These are phyloP conservation scores for Acanthamoeba sp. DNA, from an alignment of 208 protist species.

Conservation along the genomic window DNA sequence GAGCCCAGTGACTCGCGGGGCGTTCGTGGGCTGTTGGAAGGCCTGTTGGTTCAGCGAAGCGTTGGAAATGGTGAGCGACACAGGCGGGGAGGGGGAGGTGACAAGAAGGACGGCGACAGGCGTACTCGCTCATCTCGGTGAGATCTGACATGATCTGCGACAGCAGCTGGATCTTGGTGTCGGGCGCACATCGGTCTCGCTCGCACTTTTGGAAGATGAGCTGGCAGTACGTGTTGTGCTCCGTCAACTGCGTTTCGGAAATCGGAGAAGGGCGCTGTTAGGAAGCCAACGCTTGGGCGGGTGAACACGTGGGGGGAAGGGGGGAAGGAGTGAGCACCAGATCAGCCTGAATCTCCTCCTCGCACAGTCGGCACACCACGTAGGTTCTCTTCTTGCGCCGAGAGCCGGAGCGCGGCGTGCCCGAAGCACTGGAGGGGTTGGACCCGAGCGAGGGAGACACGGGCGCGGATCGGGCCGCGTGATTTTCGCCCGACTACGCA, in stretches of 20 bases:
- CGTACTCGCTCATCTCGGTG: conserved; percentile 46
- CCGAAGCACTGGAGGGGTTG: background rate
- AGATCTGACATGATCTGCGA: conserved; percentile 59
- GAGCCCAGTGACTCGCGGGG: background rate
- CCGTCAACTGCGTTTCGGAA: background rate
- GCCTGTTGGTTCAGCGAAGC: background rate
- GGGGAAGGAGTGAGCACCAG: background rate
- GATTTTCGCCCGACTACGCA: background rate
- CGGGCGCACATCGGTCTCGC: conserved; percentile 1
- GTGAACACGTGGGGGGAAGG: background rate
- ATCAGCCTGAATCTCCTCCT: conserved; percentile 64
- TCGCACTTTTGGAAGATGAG: conserved; percentile 74
- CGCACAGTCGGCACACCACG: conserved; percentile 70
- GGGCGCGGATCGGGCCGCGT: background rate
- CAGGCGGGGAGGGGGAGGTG: background rate
- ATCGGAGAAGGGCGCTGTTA: background rate
- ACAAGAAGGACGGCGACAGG: background rate
- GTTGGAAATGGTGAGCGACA: background rate
- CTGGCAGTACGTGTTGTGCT: conserved; percentile 74
- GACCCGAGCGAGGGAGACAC: conserved; percentile 12
- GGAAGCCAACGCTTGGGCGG: background rate
- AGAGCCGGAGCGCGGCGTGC: conserved; percentile 15
- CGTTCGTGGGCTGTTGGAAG: background rate
- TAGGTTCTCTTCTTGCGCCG: conserved; percentile 53
- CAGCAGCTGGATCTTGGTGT: conserved; percentile 32